Conservation (phyloP, 2,329 filamentous ascomycete genomes). For the Pseudogymnoascus verrucosus region DNA sequence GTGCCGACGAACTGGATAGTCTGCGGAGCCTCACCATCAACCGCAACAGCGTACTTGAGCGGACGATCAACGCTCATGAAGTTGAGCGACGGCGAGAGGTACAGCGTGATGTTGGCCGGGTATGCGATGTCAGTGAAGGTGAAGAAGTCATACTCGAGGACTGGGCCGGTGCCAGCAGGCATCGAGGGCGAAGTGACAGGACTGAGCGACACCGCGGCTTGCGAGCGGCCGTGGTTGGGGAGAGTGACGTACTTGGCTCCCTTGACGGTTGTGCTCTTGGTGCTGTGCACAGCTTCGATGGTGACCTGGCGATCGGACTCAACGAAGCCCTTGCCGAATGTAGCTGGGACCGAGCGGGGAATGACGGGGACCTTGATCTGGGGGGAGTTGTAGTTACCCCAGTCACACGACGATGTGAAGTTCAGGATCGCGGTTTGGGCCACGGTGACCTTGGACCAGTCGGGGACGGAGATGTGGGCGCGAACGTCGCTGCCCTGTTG, state of each 20-base stretch:
- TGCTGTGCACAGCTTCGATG: conserved; percentile 45
- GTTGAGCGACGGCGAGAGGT: conserved; percentile 46
- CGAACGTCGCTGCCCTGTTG: conserved; percentile 42
- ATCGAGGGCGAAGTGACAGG: conserved; percentile 45
- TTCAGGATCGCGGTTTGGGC: conserved; percentile 42
- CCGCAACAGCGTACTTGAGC: conserved; percentile 42
- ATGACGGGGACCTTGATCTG: conserved; percentile 48
- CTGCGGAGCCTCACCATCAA: conserved; percentile 32
- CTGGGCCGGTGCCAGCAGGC: conserved; percentile 40
- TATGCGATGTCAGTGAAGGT: conserved; percentile 34
- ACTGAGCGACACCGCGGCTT: conserved; percentile 48
- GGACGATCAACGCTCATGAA: conserved; percentile 42
- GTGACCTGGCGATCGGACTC: conserved; percentile 52
- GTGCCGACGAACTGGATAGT: conserved; percentile 27
- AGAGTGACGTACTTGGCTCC: conserved; percentile 41
- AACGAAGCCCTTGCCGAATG: conserved; percentile 51
- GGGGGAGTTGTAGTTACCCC: conserved; percentile 38
- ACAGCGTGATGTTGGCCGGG: conserved; percentile 38
- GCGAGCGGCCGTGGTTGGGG: conserved; percentile 47
- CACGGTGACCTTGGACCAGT: conserved; percentile 34
- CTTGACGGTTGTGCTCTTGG: conserved; percentile 34
- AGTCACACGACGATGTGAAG: conserved; percentile 40
- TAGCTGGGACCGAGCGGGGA: conserved; percentile 38
- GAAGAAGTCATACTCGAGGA: conserved; percentile 54
- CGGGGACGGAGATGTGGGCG: conserved; percentile 46